Evolutionary conservation across 345 rosid genomes (phyloP), one percentile per base, ranked within the genome.

Genomic region (Lepidium aucheri): DNA sequence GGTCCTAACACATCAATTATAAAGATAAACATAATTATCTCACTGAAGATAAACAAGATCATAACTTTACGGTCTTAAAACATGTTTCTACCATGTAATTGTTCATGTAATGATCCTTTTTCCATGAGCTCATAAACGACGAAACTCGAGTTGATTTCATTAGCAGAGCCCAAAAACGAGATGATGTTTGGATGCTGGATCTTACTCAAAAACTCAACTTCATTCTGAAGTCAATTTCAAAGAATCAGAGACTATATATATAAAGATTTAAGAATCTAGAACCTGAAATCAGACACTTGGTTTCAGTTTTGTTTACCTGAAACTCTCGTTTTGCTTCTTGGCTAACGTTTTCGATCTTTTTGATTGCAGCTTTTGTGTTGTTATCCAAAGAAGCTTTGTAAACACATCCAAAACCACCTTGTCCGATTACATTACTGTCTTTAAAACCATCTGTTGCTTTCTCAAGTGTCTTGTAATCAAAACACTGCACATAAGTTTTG

Each of bases 321-420:
- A 88, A 90, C 60, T 86, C 97, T 77, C 58, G 77, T 42, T 79
- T 74, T 9, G 86, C 97, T 73, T 86, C 97, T 26, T 80, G 88
- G 68, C 63, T 80, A 51, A 63, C 65, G 60, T 87, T 86, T 59
- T 90, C 78, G 49, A 85, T 74, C 73, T 88, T 94, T 79, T 94
- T 94, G 38, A 94, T 84, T 8, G 99, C 97, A 46, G 80, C 85
- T 39, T 47, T 64, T 14, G 50, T 42, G 69, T 70, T 74, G 66
- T 77, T 82, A 1, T 85, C 90, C 49, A 90, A 58, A 11, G 35
- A 69, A 56, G 96, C 93, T 77, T 83, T 84, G 75, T 86, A 94
- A 70, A 94, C 99, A 49, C 79, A 74, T 65, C 97, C 99, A 50
- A 94, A 94, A 56, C 90, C 97, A 10, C 99, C 99, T 70, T 74